phyloP scores from a whole-genome alignment of 2,329 filamentous ascomycete species.

The Neonectria sp. region DNA sequence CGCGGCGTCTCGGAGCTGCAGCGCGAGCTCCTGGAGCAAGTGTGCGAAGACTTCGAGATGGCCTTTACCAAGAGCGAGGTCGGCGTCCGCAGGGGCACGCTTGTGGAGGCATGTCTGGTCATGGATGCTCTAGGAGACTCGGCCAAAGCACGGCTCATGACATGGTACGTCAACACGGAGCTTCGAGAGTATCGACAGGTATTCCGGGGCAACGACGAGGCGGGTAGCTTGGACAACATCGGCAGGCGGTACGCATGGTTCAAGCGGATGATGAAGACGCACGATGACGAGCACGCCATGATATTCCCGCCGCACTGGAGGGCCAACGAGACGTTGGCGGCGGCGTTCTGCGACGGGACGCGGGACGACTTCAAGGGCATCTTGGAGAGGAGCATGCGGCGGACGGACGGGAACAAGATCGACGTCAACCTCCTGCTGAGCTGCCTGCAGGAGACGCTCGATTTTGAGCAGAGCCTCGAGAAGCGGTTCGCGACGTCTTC shows the following conservation, averaged over 20 bases:
- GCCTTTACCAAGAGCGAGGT: slow-evolving; percentile 93
- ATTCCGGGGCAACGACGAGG: slow-evolving; percentile 96
- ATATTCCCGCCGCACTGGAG: slow-evolving; percentile 93
- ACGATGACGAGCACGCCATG: slow-evolving; percentile 91
- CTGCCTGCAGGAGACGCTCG: slow-evolving; percentile 94
- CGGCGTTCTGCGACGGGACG: slow-evolving; percentile 95
- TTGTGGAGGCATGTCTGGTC: slow-evolving; percentile 91
- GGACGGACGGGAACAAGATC: slow-evolving; percentile 81
- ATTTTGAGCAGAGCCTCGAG: slow-evolving; percentile 95
- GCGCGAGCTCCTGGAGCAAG: slow-evolving; percentile 91
- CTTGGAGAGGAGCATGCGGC: slow-evolving; percentile 87
- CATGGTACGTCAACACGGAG: slow-evolving; percentile 99
- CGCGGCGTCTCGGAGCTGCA: slow-evolving; percentile 95
- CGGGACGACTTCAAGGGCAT: slow-evolving; percentile 96
- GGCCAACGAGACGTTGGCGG: slow-evolving; percentile 90
- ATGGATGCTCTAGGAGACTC: slow-evolving; percentile 95
- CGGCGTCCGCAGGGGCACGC: slow-evolving; percentile 74
- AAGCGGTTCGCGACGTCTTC: slow-evolving; percentile 82
- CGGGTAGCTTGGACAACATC: slow-evolving; percentile 96
- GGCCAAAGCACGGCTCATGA: slow-evolving; percentile 85
- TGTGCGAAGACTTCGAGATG: slow-evolving; percentile 99
- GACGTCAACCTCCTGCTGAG: slow-evolving; percentile 92
- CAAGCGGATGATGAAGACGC: slow-evolving; percentile 93
- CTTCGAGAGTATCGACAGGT: slow-evolving; percentile 95
- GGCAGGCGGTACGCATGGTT: slow-evolving; percentile 97